These are phyloP conservation scores for Colletotrichum spinosum DNA, from an alignment of 2,329 filamentous ascomycete genomes.

Conservation along the genomic window DNA sequence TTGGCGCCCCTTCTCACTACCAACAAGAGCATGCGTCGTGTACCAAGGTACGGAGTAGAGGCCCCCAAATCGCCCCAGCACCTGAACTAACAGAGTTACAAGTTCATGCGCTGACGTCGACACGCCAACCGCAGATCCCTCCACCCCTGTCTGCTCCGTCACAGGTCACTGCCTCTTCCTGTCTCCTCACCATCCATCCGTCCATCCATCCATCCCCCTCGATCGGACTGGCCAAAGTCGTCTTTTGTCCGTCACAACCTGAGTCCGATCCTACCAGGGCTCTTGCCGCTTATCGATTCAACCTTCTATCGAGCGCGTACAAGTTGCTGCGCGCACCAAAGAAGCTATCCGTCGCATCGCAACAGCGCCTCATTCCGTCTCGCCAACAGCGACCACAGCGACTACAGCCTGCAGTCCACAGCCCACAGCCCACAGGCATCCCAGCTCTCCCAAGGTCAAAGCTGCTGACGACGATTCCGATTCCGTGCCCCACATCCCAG, in stretches of 20 bases:
- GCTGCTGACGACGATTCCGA: constrained; percentile 38
- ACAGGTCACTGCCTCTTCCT: constrained; percentile 21
- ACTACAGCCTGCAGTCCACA: neutral
- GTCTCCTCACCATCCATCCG: constrained; percentile 13
- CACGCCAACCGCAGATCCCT: constrained; percentile 52
- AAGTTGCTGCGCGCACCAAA: constrained; percentile 3
- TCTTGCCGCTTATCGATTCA: neutral
- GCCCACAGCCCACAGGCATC: constrained; percentile 24
- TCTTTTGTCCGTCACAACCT: constrained; percentile 11
- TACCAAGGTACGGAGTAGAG: neutral
- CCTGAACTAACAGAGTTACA: constrained; percentile 38
- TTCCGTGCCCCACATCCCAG: constrained; percentile 34
- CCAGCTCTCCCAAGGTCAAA: constrained; percentile 23
- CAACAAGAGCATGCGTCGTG: no score
- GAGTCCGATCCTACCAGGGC: neutral
- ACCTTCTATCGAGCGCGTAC: constrained; percentile 10
- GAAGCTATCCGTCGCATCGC: neutral
- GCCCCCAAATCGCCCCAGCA: constrained; percentile 35
- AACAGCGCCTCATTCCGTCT: neutral
- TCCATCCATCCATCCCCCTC: constrained; percentile 9
- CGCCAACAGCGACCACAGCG: neutral
- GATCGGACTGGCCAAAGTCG: constrained; percentile 14
- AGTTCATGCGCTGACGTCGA: constrained; percentile 64
- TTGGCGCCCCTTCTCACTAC: constrained; percentile 31
- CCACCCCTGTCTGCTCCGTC: constrained; percentile 28